These are phyloP conservation scores for Graphiopsis chlorocephala DNA, from an alignment of 2,329 filamentous ascomycete genomes.

Conservation along the genomic window DNA sequence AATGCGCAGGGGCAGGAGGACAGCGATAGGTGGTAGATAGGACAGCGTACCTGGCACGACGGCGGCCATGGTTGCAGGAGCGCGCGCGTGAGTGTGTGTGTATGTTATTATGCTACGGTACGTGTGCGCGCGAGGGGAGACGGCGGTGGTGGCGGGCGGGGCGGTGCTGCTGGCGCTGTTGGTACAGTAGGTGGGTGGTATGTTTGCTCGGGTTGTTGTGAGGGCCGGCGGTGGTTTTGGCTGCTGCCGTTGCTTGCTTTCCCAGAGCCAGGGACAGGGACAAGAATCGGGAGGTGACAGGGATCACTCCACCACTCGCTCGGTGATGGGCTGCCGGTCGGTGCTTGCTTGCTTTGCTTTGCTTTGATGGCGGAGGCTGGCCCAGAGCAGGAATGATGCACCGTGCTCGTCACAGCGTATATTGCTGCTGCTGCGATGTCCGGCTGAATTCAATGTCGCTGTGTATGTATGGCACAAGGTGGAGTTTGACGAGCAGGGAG, in stretches of 20 bases:
- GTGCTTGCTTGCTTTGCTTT: neutral
- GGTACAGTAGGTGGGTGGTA: neutral
- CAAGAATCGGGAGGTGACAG: neutral
- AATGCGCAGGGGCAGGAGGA: slow-evolving; percentile 11
- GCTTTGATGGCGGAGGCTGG: neutral
- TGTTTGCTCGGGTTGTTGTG: neutral
- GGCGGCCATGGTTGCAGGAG: slow-evolving; percentile 9
- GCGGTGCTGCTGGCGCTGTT: neutral
- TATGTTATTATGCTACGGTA: neutral
- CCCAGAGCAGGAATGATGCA: neutral
- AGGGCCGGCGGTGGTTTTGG: neutral
- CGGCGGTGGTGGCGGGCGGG: neutral
- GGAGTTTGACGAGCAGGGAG: too few relatives aligned
- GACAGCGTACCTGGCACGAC: slow-evolving; percentile 15
- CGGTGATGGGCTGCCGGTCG: neutral
- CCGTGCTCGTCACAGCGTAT: neutral
- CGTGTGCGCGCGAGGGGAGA: neutral
- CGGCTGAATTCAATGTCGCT: neutral
- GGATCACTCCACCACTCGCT: neutral
- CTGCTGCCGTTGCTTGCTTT: neutral
- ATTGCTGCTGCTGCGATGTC: neutral
- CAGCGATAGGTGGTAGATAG: slow-evolving; percentile 1
- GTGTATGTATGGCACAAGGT: neutral
- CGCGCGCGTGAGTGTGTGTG: neutral
- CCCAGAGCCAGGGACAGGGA: slow-evolving; percentile 4